These are phyloP conservation scores for Raffaelea deltoideospora DNA, from an alignment of 2,329 filamentous ascomycete genomes.

Conservation along the genomic window DNA sequence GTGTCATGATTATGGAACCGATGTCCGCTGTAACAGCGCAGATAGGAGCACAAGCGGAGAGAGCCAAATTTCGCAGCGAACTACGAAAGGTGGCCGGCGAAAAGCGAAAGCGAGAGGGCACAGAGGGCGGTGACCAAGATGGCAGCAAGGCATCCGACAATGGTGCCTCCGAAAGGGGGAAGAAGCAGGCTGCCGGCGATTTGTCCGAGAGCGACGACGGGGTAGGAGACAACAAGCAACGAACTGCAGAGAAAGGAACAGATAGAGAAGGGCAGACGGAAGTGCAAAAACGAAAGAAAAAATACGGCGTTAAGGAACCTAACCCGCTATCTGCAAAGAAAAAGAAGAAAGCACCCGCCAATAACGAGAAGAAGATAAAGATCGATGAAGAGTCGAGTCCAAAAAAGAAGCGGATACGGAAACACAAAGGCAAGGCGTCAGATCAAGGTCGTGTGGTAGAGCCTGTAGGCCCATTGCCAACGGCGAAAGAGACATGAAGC, in stretches of 20 bases:
- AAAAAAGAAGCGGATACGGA: conserved; percentile 13
- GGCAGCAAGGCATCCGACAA: conserved; percentile 19
- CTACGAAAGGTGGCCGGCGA: conserved; percentile 33
- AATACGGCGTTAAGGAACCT: conserved; percentile 16
- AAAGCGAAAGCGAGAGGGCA: conserved; percentile 33
- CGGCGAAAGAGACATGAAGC: too few relatives aligned
- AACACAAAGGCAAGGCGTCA: too few relatives aligned
- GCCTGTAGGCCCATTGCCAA: too few relatives aligned
- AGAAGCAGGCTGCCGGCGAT: conserved; percentile 18
- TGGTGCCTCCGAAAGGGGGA: conserved; percentile 4
- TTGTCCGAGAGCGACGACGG: conserved; percentile 25
- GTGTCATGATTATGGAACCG: conserved; percentile 60
- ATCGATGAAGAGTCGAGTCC: conserved; percentile 2
- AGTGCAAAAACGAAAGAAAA: conserved; percentile 17
- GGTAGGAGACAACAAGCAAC: conserved; percentile 28
- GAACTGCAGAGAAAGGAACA: too few relatives aligned
- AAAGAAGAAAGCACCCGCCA: conserved; percentile 13
- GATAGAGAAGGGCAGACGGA: conserved; percentile 10
- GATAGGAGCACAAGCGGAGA: conserved; percentile 53
- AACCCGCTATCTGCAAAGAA: conserved; percentile 21
- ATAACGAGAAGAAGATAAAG: neutral
- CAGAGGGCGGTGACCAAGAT: neutral
- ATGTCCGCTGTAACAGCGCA: conserved; percentile 52
- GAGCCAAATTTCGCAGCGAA: conserved; percentile 57
- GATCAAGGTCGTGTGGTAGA: too few relatives aligned